Evolutionary conservation across 768 basidiomycete genomes (phyloP).

Genomic region (Coprinopsis sp.): DNA sequence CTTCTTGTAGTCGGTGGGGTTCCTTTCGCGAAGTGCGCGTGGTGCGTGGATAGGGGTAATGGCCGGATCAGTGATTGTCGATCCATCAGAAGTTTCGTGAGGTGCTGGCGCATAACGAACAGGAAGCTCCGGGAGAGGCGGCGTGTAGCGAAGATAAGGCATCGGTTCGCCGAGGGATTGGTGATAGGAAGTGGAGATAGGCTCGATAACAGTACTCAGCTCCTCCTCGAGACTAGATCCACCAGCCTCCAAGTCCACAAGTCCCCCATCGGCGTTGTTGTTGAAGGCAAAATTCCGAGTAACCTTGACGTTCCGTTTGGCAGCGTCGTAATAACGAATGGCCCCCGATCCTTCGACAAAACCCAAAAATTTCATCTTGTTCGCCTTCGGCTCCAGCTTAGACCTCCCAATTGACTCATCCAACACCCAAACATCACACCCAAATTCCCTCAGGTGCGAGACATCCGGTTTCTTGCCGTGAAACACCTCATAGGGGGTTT

Average conservation of each 20-base stretch:
- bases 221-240: conserved; percentile 14
- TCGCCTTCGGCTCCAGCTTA: conserved; percentile 9
- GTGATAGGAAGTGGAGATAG: neutral
- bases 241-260: conserved; percentile 7
- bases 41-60: neutral
- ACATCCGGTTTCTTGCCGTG: conserved; percentile 18
- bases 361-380: conserved; percentile 11
- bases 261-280: conserved; percentile 15
- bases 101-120: neutral
- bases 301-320: conserved; percentile 15
- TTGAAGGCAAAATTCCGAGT: conserved; percentile 24
- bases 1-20: neutral
- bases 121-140: neutral
- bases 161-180: neutral
- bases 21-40: neutral
- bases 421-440: conserved; percentile 20
- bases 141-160: neutral
- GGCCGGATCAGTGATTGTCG: neutral
- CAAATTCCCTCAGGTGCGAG: conserved; percentile 21
- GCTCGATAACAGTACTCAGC: neutral
- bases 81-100: neutral
- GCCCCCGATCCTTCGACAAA: conserved; percentile 20
- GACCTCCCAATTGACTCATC: conserved; percentile 10
- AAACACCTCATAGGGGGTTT: conserved; percentile 22
- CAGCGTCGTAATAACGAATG: conserved; percentile 20